phyloP scores from a whole-genome alignment of 257 asterid species.

The Salvia miltiorrhiza region DNA sequence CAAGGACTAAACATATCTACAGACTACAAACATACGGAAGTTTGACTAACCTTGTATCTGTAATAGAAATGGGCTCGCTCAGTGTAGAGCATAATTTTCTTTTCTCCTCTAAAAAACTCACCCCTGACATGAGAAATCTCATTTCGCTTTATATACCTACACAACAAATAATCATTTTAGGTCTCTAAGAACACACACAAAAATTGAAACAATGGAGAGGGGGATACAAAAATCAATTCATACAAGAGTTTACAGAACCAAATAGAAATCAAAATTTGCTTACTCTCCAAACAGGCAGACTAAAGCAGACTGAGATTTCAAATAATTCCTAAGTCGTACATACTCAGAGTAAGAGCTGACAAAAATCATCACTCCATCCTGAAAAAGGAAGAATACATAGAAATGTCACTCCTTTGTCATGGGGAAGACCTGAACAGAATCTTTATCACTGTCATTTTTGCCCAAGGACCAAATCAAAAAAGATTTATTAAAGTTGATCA shows the following conservation, averaged over 20 bases:
- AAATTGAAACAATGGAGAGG: not conserved
- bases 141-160: slow-evolving; percentile 71
- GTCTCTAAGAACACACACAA: not conserved
- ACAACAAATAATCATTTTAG: slow-evolving; percentile 7
- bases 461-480: too few species aligned
- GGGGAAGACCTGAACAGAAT: slow-evolving; percentile 71
- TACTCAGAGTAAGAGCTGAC: slow-evolving; percentile 85
- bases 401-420: slow-evolving; percentile 9
- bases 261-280: slow-evolving; percentile 23
- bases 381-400: slow-evolving; percentile 25
- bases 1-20: not conserved
- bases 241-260: not conserved
- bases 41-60: slow-evolving; percentile 76
- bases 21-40: not conserved
- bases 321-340: slow-evolving; percentile 74
- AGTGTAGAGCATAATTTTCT: slow-evolving; percentile 83
- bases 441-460: slow-evolving; percentile 10
- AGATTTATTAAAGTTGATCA: too few species aligned
- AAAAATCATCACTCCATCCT: slow-evolving; percentile 88
- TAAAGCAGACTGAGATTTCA: slow-evolving; percentile 81
- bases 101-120: slow-evolving; percentile 74
- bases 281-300: slow-evolving; percentile 94
- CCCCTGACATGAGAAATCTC: slow-evolving; percentile 89
- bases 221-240: not conserved
- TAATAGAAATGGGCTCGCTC: slow-evolving; percentile 98